phyloP scores from a whole-genome alignment of 2,329 filamentous ascomycete species.

The Cladosporium sp. region DNA sequence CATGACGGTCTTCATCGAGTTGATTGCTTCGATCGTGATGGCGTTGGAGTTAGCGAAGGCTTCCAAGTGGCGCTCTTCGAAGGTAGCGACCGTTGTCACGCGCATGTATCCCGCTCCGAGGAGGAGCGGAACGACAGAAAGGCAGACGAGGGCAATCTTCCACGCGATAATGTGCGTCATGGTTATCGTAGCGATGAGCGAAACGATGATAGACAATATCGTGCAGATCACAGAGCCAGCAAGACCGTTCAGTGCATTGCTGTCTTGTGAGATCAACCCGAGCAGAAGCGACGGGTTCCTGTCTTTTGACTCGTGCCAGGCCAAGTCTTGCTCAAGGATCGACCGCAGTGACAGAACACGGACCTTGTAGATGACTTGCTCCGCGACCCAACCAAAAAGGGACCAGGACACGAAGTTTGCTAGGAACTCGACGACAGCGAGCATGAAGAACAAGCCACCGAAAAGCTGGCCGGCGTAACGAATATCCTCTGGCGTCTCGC shows the following conservation, averaged over 20 bases:
- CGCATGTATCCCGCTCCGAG: conserved; percentile 67
- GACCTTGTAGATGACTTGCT: conserved; percentile 61
- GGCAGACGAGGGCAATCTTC: conserved; percentile 70
- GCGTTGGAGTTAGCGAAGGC: conserved; percentile 49
- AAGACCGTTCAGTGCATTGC: conserved; percentile 62
- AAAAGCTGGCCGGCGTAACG: conserved; percentile 54
- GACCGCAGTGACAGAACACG: conserved; percentile 62
- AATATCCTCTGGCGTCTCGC: conserved; percentile 47
- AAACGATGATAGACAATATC: conserved; percentile 63
- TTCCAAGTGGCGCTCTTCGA: conserved; percentile 52
- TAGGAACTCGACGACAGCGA: conserved; percentile 58
- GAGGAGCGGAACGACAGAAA: conserved; percentile 65
- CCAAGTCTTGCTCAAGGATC: conserved; percentile 61
- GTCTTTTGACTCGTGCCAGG: conserved; percentile 66
- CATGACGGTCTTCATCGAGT: conserved; percentile 50
- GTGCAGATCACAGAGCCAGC: conserved; percentile 69
- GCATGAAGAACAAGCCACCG: conserved; percentile 56
- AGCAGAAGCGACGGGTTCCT: conserved; percentile 60
- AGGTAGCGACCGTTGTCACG: conserved; percentile 56
- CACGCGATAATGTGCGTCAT: conserved; percentile 68
- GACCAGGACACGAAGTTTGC: conserved; percentile 59
- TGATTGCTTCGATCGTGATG: conserved; percentile 50
- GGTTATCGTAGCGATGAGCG: conserved; percentile 64
- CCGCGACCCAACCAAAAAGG: conserved; percentile 55
- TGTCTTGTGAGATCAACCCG: conserved; percentile 66